Base-by-base conservation (phyloP, 768 basidiomycete species). In the Pleurotus pulmonarius region DNA sequence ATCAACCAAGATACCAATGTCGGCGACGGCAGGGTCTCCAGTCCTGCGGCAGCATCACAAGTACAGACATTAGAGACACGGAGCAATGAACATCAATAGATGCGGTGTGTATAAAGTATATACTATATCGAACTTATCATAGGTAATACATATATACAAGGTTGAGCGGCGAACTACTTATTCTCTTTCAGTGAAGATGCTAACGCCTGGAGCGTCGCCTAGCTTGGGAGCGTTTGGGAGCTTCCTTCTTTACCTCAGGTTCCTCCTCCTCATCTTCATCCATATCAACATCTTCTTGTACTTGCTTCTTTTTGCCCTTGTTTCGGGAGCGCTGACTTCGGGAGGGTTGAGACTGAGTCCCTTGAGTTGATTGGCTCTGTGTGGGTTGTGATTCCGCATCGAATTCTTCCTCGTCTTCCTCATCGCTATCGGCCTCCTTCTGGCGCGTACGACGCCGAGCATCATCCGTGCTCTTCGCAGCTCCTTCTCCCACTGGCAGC, bases 401-500 rank as follows among this genome's bases (percentile, higher is more conserved):
- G 1, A 77, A 76, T 18, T 75, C 75, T 15, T 74, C 75, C 9
- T 68, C 70, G 11, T 75, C 72, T 12, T 74, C 75, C 15, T 80
- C 80, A 9, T 77, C 80, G 29, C 79, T 77, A 29, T 67, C 73
- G 0, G 66, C 67, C 18, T 68, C 68, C 41, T 59, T 65, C n/a
- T 65, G 60, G 39, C 73, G 69, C 12, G 67, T 65, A 16, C 70
- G 69, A 40, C 72, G 68, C 57, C 64, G 73, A 2, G 65, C 69
- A 22, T 84, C 83, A 24, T 88, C 83, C 7, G 24, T 83, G 86
- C 47, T 83, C 82, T 51, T 73, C 78, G 46, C 79, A 4, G 90
- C 90, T 5, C 67, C 80, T 70, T 93, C 91, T 12, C 91, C 91
- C 12, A 93, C 70, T 4, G 80, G 78, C 2, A 67, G 59, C 39